Evolutionary conservation across 2,329 filamentous ascomycete species (phyloP), one percentile per base, ranked within the genome.

Genomic region (Ophiostoma sp.): DNA sequence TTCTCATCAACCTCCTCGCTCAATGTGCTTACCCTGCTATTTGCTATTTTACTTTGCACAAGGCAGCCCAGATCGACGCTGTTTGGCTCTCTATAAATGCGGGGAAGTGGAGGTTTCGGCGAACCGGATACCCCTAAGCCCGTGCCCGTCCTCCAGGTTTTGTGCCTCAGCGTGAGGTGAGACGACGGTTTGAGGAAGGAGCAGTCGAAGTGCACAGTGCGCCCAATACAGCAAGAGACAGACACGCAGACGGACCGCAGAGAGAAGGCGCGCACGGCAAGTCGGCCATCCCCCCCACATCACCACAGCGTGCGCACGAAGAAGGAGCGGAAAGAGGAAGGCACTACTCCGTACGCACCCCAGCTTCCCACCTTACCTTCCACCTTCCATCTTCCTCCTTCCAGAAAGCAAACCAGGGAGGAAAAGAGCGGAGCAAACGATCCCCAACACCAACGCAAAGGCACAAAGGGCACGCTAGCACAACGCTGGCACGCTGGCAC

Each of bases 71-170:
- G 62, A 65, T 70, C 60, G 48, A 27, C 39, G 67, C 48, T 48
- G 70, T 39, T 39, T 69, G 39, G 67, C 33, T 23, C 64, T 65
- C 35, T 39, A 71, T 71, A 67, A 71, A 68, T 70, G 71, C 71
- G 71, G 71, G 71, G 71, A 72, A 72, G 71, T 70, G 69, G 71
- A 70, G 36, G 71, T 44, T 68, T 72, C 71, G 71, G 71, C 60
- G 67, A 66, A 72, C 71, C 68, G 71, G 71, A 72, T 69, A 41
- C 65, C 39, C 64, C 41, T 35, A 66, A 68, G 44, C 44, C 52
- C 41, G 39, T 39, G 44, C 44, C 52, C 41, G 39, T 39, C 68
- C 68, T 54, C 36, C 36, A 64, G 65, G 23, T 48, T 67, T 70
- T 65, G 65, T 65, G 23, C 17, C 65, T 64, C 65, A 20, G 54